Percentiles rank a stretch among this genome's conserved stretches.
These are phyloP conservation scores for Xylaria sp. DNA, from an alignment of 2,329 filamentous ascomycete genomes.

Conservation along the genomic window DNA sequence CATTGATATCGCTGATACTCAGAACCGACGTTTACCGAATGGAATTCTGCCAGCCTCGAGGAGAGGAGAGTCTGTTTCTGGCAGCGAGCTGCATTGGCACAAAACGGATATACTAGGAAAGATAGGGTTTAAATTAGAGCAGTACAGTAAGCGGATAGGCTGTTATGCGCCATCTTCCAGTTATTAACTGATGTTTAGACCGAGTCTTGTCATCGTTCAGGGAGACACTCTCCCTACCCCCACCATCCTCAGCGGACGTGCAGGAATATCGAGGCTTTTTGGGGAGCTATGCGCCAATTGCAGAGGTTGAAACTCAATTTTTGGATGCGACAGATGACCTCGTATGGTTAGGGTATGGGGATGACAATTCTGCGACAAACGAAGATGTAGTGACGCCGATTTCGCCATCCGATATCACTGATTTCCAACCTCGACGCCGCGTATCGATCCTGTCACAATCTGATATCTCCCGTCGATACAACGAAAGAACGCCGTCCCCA, in stretches of 20 bases:
- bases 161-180: neutral
- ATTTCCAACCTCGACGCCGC: constrained; percentile 13
- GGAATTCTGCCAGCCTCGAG: constrained; percentile 63
- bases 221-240: constrained; percentile 54
- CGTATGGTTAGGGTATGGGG: constrained; percentile 47
- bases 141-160: constrained; percentile 63
- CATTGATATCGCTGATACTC: constrained; percentile 66
- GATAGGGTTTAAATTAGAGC: constrained; percentile 68
- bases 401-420: constrained; percentile 24
- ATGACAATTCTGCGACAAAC: constrained; percentile 33
- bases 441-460: constrained; percentile 22
- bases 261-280: constrained; percentile 60
- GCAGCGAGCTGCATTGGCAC: constrained; percentile 63
- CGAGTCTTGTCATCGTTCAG: constrained; percentile 65
- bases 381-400: constrained; percentile 30
- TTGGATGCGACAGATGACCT: constrained; percentile 62
- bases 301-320: constrained; percentile 64
- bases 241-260: constrained; percentile 58
- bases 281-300: constrained; percentile 58
- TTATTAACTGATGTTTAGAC: constrained; percentile 46
- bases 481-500: constrained; percentile 19
- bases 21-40: constrained; percentile 49
- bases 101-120: constrained; percentile 65
- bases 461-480: constrained; percentile 20
- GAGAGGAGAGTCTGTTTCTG: constrained; percentile 59